phyloP scores from a whole-genome alignment of 1,284 basidiomycete species.

The Anthracocystis walkeri region DNA sequence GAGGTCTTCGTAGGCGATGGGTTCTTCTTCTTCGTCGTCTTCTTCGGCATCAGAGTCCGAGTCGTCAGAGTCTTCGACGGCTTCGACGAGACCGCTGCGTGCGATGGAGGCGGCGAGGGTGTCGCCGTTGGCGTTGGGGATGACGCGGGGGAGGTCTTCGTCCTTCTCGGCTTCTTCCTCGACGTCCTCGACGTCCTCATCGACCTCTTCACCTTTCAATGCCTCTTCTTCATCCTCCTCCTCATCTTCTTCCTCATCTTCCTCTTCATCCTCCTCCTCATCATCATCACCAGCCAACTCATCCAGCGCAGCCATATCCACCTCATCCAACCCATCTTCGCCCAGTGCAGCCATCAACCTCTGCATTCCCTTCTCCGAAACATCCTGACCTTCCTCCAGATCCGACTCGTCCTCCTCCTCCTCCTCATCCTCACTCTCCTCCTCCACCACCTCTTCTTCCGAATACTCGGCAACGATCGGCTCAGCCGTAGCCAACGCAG shows the following conservation, averaged over 20 bases:
- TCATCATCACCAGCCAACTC: slow-evolving; percentile 44
- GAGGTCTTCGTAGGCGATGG: slow-evolving; percentile 54
- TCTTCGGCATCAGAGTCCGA: slow-evolving; percentile 38
- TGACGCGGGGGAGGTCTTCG: slow-evolving; percentile 32
- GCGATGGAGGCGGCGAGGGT: slow-evolving; percentile 65
- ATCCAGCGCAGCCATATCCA: slow-evolving; percentile 59
- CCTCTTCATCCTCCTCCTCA: slow-evolving; percentile 48
- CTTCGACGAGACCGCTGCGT: slow-evolving; percentile 59
- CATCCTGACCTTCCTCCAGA: slow-evolving; percentile 63
- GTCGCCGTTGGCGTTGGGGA: slow-evolving; percentile 56
- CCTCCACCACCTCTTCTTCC: slow-evolving; percentile 37
- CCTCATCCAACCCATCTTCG: slow-evolving; percentile 62
- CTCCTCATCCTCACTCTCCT: slow-evolving; percentile 41
- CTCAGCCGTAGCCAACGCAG: slow-evolving; percentile 42
- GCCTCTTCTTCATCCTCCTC: slow-evolving; percentile 41
- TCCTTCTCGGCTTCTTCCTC: slow-evolving; percentile 31
- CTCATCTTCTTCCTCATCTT: slow-evolving; percentile 41
- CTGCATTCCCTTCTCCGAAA: slow-evolving; percentile 63
- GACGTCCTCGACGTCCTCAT: slow-evolving; percentile 16
- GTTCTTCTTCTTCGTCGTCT: slow-evolving; percentile 41
- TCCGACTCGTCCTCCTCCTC: slow-evolving; percentile 53
- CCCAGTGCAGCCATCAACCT: slow-evolving; percentile 65
- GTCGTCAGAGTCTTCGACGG: slow-evolving; percentile 48
- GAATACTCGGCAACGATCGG: slow-evolving; percentile 43
- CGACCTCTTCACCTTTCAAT: slow-evolving; percentile 28